phyloP scores from a whole-genome alignment of 345 rosid genomes.

The Cochlearia excelsa region DNA sequence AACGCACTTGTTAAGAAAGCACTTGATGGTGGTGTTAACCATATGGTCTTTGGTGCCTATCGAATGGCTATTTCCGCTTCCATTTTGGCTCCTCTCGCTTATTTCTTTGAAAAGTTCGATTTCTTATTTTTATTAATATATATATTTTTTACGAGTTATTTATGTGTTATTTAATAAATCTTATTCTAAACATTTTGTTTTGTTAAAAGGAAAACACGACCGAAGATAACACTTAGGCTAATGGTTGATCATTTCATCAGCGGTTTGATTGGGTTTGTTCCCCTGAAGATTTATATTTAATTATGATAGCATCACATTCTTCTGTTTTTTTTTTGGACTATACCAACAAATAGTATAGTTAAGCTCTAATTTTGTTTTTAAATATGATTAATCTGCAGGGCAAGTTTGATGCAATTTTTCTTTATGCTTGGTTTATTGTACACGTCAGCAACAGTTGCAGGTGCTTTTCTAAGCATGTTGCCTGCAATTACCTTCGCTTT shows the following conservation, averaged over 20 bases:
- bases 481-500: conserved; percentile 63
- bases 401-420: conserved; percentile 62
- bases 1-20: conserved; percentile 60
- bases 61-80: conserved; percentile 50
- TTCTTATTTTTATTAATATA: neutral
- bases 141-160: no score
- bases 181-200: neutral
- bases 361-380: neutral
- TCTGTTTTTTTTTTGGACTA: no score
- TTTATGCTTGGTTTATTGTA: conserved; percentile 66
- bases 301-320: no score
- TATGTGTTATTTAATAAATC: neutral
- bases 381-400: conserved; percentile 36
- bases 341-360: no score
- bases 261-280: conserved; percentile 59
- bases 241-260: conserved; percentile 57
- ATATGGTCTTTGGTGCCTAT: conserved; percentile 52
- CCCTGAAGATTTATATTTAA: neutral
- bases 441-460: conserved; percentile 64
- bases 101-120: conserved; percentile 50
- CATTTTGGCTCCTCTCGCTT: conserved; percentile 52
- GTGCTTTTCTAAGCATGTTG: conserved; percentile 58
- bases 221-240: conserved; percentile 48
- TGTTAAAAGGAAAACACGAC: conserved; percentile 50
- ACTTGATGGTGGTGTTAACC: conserved; percentile 51